phyloP scores from a whole-genome alignment of 2,329 filamentous ascomycete genomes.

The Penicillium corylophilum region DNA sequence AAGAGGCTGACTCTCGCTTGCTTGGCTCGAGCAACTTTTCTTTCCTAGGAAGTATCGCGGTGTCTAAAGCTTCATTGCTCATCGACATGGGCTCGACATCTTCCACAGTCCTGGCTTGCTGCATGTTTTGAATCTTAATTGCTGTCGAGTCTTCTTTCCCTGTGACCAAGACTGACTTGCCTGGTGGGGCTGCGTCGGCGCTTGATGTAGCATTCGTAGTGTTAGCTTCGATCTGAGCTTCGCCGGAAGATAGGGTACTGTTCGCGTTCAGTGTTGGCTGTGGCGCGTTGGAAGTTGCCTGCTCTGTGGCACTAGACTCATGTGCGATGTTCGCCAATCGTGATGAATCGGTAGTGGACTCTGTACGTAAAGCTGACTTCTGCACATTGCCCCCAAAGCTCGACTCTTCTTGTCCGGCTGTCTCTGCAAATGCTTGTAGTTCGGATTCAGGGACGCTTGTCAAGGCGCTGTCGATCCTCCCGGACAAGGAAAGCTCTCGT shows the following conservation, averaged over 20 bases:
- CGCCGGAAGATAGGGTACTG: background rate
- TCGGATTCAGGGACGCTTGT: background rate
- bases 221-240: background rate
- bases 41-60: background rate
- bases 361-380: background rate
- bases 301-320: constrained; percentile 5
- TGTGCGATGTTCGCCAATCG: background rate
- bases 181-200: background rate
- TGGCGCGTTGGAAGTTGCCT: constrained; percentile 8
- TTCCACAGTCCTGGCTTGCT: background rate
- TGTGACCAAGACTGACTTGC: background rate
- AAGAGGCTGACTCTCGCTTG: constrained; percentile 20
- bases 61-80: background rate
- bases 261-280: background rate
- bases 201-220: background rate
- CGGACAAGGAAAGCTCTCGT: background rate
- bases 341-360: background rate
- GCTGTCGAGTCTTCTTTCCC: background rate
- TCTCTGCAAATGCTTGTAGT: background rate
- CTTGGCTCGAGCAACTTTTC: background rate
- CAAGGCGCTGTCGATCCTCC: background rate
- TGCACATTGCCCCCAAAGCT: background rate
- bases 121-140: background rate
- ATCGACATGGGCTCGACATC: background rate
- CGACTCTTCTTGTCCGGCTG: background rate